Evolutionary conservation across 176 grass and related monocot genomes (phyloP).

Genomic region (Aegilops bicornis): DNA sequence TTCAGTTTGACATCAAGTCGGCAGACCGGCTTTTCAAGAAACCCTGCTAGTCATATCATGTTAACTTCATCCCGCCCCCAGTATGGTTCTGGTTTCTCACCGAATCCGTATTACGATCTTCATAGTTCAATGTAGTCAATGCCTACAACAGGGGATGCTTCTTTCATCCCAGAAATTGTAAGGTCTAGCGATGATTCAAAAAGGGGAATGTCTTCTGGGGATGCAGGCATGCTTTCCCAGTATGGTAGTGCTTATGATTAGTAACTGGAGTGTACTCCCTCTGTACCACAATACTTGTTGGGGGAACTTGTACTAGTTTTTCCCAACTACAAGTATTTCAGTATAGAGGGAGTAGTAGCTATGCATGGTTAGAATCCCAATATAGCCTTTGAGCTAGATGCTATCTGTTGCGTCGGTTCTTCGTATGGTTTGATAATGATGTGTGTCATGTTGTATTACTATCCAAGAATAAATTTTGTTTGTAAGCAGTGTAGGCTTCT

Average conservation of each 20-base stretch:
- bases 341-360: neutral
- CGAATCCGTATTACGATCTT: slow-evolving; percentile 19
- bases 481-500: slow-evolving; percentile 14
- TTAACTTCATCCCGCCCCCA: slow-evolving; percentile 14
- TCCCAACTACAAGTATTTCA: no score
- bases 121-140: slow-evolving; percentile 18
- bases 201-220: slow-evolving; percentile 33
- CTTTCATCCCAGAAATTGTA: slow-evolving; percentile 27
- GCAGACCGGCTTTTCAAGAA: slow-evolving; percentile 27
- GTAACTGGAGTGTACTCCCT: neutral
- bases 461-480: slow-evolving; percentile 10
- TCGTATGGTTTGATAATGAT: neutral
- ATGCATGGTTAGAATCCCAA: slow-evolving; percentile 13
- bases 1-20: slow-evolving; percentile 40
- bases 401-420: slow-evolving; percentile 19
- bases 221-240: slow-evolving; percentile 31
- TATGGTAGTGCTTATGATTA: slow-evolving; percentile 30
- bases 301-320: no score
- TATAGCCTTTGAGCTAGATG: neutral
- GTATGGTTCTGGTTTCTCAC: slow-evolving; percentile 32
- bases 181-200: slow-evolving; percentile 24
- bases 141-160: slow-evolving; percentile 12
- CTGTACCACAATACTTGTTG: no score
- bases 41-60: slow-evolving; percentile 18
- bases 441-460: slow-evolving; percentile 6